Evolutionary conservation across 2,329 filamentous ascomycete genomes (phyloP), one percentile per base, ranked within the genome.

Genomic region (Laburnicola sp.): DNA sequence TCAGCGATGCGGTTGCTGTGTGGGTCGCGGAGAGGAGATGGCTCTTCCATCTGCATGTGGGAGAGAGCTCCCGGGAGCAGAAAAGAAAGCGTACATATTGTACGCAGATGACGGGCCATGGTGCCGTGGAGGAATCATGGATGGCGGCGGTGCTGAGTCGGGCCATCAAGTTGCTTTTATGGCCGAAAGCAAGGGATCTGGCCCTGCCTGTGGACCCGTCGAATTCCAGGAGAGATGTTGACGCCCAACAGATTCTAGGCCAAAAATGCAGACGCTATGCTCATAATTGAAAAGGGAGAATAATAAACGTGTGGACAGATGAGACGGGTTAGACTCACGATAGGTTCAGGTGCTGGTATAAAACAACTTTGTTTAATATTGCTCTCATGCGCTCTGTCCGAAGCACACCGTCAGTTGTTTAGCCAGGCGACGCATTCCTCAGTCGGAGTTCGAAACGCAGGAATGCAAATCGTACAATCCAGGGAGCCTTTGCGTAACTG

Each of bases 31-130:
- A 84, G 71, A 7, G 81, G 79, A 51, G 77, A 80, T 2, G 82
- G 82, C 51, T 76, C 76, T 59, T 69, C 73, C 80, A 85, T 78
- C 65, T 84, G 77, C 74, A 84, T 82, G 65, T 85, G 82, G 52
- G 66, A 57, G 42, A 64, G 42, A 11, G 57, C 56, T 10, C 51
- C 32, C 1, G 63, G 50, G 22, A 66, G n/a, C 21, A 53, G 44
- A 16, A 64, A 32, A 45, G 56, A 52, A n/a, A 66, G 54, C 23
- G 59, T 53, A 48, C 59, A 58, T 56, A 67, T 51, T 43, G 53
- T 50, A 49, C 50, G 54, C 11, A 53, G n/a, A 32, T 49, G 51
- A 34, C 36, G 57, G 58, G 61, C 53, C 66, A 70, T 69, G 55
- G 50, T 61, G 57, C 43, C 49, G 52, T 53, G 54, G 46, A 56